These are phyloP conservation scores for Skeletonema tropicum DNA, from an alignment of 108 stramenopile genomes.

Conservation along the genomic window DNA sequence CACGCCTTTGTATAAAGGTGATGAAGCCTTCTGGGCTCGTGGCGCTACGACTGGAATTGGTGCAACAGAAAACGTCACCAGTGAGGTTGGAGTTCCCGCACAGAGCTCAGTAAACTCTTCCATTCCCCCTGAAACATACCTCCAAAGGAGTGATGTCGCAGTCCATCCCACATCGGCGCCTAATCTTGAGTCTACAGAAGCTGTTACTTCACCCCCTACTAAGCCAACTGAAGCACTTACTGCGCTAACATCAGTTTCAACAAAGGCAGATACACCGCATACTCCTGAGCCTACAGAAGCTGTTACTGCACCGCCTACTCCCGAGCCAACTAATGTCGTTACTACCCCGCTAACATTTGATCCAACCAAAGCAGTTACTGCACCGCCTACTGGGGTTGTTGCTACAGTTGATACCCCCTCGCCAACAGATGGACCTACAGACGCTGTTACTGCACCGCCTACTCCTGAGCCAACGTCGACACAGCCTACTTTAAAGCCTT, in stretches of 20 bases:
- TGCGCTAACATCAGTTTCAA: background rate
- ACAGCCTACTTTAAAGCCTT: too few species aligned
- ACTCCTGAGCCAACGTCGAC: background rate
- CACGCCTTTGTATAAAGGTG: too few species aligned
- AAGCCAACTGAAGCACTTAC: background rate
- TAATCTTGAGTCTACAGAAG: too few species aligned
- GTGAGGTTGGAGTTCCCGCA: background rate
- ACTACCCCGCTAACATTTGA: background rate
- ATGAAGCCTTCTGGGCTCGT: background rate
- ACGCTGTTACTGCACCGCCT: background rate
- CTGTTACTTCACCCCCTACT: too few species aligned
- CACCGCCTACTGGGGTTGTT: background rate
- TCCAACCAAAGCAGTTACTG: background rate
- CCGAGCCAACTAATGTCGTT: background rate
- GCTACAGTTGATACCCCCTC: background rate
- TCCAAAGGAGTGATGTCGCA: background rate
- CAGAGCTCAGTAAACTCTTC: background rate
- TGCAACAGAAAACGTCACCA: too few species aligned
- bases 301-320: background rate
- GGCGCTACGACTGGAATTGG: background rate
- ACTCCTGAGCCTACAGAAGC: background rate
- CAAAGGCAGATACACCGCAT: too few species aligned
- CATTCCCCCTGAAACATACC: background rate
- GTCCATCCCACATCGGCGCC: background rate
- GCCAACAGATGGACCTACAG: background rate